Conservation (phyloP, 2,329 filamentous ascomycete genomes). For the Trichoderma cornu-damae region DNA sequence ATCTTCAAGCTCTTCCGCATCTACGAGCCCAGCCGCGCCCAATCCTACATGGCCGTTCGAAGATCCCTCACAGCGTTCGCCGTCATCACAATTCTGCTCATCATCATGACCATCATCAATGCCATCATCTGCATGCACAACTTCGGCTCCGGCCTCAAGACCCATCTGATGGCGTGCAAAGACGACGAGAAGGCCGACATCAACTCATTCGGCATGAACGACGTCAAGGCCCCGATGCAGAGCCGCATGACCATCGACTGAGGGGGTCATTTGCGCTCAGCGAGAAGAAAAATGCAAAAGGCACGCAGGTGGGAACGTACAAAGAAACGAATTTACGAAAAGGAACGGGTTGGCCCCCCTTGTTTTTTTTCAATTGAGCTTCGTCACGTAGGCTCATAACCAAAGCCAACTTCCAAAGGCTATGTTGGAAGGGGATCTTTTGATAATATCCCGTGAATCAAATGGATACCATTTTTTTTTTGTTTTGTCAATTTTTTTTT, state of each 20-base stretch:
- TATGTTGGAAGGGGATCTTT: conserved; percentile 11
- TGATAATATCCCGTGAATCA: conserved; percentile 18
- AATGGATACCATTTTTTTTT: conserved; percentile 19
- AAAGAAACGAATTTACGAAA: conserved; percentile 35
- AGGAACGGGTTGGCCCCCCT: conserved; percentile 15
- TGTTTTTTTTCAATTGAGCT: conserved; percentile 13
- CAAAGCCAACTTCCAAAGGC: conserved; percentile 7
- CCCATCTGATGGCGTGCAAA: conserved; percentile 60
- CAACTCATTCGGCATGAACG: conserved; percentile 52
- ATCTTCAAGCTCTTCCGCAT: conserved; percentile 97
- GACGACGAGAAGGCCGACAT: conserved; percentile 52
- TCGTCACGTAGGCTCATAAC: conserved; percentile 15
- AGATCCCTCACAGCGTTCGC: conserved; percentile 90
- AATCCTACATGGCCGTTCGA: conserved; percentile 70
- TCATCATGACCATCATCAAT: conserved; percentile 82
- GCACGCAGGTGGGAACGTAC: conserved; percentile 24
- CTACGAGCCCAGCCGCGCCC: conserved; percentile 60
- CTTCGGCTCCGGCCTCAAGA: conserved; percentile 84
- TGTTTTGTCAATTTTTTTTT: conserved; percentile 12
- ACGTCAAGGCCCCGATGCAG: conserved; percentile 51
- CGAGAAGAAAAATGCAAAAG: background rate
- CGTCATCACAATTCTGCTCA: conserved; percentile 82
- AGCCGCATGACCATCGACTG: conserved; percentile 60
- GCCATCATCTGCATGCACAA: conserved; percentile 84
- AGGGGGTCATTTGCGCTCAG: background rate